phyloP scores from a whole-genome alignment of 208 protist genomes.

The Acanthamoeba triangularis region DNA sequence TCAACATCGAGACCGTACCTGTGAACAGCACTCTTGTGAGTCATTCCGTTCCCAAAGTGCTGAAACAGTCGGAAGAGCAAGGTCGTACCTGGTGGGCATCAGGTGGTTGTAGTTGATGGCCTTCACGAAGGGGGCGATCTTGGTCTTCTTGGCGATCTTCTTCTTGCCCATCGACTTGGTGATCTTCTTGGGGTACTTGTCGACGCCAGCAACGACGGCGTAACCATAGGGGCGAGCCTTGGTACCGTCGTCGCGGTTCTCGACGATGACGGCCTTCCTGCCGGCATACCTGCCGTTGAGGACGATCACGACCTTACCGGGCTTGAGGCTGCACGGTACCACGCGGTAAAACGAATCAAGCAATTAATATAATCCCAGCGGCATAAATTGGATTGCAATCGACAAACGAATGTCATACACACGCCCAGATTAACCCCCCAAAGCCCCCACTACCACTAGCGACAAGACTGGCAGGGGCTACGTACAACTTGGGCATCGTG shows the following conservation, averaged over 20 bases:
- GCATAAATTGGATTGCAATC: background rate
- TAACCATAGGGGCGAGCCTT: conserved; percentile 97
- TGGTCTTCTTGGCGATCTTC: conserved; percentile 94
- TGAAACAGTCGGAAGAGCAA: background rate
- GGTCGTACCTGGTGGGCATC: conserved; percentile 89
- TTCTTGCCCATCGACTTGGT: conserved; percentile 97
- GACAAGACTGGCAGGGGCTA: background rate
- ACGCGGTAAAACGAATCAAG: background rate
- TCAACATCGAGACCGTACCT: conserved; percentile 88
- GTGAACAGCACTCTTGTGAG: background rate
- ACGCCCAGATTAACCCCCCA: background rate
- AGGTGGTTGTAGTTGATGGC: conserved; percentile 99
- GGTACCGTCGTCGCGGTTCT: conserved; percentile 91
- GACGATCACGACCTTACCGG: conserved; percentile 98
- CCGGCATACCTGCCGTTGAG: conserved; percentile 98
- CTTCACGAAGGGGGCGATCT: conserved; percentile 98
- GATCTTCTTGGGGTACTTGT: conserved; percentile 97
- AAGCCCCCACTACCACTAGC: background rate
- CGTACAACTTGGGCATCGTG: conserved; percentile 68
- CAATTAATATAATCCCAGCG: background rate
- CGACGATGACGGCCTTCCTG: conserved; percentile 98
- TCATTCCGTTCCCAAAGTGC: no score
- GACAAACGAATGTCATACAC: no score
- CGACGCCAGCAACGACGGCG: conserved; percentile 97
- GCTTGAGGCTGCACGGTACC: conserved; percentile 93